Evolutionary conservation across 306 rosid genomes (phyloP).

Genomic region (Prunus mume): DNA sequence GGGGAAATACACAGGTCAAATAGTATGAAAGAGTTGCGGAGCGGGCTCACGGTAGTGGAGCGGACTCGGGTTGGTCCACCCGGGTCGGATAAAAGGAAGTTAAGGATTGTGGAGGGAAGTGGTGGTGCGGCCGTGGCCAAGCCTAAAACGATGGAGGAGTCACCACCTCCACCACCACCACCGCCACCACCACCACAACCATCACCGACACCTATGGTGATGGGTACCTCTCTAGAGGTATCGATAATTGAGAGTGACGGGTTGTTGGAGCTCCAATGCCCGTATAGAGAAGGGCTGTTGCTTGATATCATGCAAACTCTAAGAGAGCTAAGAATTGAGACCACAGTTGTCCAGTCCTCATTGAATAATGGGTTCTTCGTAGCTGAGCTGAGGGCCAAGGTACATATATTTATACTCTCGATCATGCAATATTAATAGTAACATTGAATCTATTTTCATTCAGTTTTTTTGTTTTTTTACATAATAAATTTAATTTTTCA

Average conservation of each 20-base stretch:
- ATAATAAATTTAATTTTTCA: conserved; percentile 16
- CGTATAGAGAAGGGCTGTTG: conserved; percentile 67
- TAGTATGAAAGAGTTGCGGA: conserved; percentile 32
- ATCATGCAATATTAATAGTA: not conserved
- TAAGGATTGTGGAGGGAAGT: conserved; percentile 67
- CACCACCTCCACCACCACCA: not conserved
- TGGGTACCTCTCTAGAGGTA: conserved; percentile 57
- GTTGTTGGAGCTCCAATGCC: conserved; percentile 80
- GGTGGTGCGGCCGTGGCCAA: conserved; percentile 32
- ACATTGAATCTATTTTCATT: not conserved
- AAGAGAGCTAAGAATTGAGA: conserved; percentile 68
- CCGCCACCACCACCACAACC: not conserved
- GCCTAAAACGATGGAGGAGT: conserved; percentile 34
- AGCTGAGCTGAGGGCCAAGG: conserved; percentile 79
- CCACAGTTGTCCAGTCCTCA: conserved; percentile 65
- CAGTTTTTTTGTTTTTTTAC: not conserved
- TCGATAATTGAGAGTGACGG: conserved; percentile 89
- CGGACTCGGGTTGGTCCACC: not conserved
- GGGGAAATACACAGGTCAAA: conserved; percentile 31
- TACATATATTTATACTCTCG: not conserved
- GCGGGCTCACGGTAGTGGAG: conserved; percentile 20
- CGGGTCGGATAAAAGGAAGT: conserved; percentile 56
- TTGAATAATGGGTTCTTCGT: conserved; percentile 56
- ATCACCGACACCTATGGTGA: conserved; percentile 4
- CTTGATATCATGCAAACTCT: conserved; percentile 73